Evolutionary conservation across 2,329 filamentous ascomycete genomes (phyloP).

Genomic region (Chrysoporthe puriensis): DNA sequence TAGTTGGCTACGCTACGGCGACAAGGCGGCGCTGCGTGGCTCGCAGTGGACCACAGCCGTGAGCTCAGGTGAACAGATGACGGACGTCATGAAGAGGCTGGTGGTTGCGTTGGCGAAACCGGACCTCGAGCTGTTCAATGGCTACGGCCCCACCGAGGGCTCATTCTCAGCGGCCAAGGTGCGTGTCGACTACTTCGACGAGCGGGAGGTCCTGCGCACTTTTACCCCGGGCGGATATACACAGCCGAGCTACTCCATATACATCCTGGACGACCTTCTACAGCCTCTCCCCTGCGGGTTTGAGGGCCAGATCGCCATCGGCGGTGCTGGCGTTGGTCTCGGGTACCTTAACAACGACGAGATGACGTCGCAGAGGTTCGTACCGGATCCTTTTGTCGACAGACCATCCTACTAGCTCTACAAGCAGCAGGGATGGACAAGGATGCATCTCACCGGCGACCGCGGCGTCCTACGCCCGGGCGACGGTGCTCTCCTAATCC

Average conservation of each 20-base stretch:
- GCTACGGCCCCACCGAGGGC: constrained; percentile 20
- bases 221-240: constrained; percentile 47
- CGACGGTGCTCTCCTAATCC: constrained; percentile 41
- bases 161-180: constrained; percentile 4
- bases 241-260: constrained; percentile 34
- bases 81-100: neutral
- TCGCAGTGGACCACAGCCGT: constrained; percentile 34
- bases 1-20: constrained; percentile 31
- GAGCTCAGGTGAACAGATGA: constrained; percentile 38
- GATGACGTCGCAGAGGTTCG: neutral
- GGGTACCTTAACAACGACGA: constrained; percentile 31
- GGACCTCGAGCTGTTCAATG: constrained; percentile 18
- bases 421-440: constrained; percentile 28
- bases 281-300: constrained; percentile 39
- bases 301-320: constrained; percentile 45
- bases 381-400: neutral
- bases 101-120: neutral
- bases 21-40: constrained; percentile 9
- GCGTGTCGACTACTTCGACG: too few species aligned
- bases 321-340: constrained; percentile 44
- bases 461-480: constrained; percentile 36
- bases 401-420: too few species aligned
- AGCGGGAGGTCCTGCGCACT: constrained; percentile 29
- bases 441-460: constrained; percentile 48
- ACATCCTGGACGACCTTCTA: too few species aligned